Base-by-base conservation (phyloP, 768 basidiomycete species). In the Trametes maxima region DNA sequence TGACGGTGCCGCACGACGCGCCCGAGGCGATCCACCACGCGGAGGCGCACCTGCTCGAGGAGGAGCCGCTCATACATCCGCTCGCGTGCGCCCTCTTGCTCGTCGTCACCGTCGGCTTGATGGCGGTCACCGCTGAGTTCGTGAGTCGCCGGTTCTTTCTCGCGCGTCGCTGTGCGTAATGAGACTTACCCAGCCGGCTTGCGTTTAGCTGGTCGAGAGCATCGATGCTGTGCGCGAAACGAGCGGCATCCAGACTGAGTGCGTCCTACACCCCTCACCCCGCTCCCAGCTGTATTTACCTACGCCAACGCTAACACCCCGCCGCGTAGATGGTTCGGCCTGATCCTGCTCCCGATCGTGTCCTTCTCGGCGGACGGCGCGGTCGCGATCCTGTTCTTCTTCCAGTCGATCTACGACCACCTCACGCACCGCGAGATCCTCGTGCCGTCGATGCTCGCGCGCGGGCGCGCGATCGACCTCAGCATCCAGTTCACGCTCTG, bases 401-500 rank as follows among this genome's bases (percentile, higher is more conserved):
- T 82, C 28, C 80, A 79, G 22, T 78, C 77, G 42, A 51, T 75
- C 39, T 68, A 80, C 53, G 74, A 74, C 39, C 75, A 79, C 54
- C 70, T 80, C 63, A 74, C 82, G 67, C 68, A 69, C 11, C 70
- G 73, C 40, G 71, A 76, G 4, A 75, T 76, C 0, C 75, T 69
- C 40, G 66, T 82, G 16, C 87, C 87, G 1, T 76, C 77, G 5
- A 78, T 80, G n/a, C 74, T 89, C 21, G 89, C 89, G 0, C 84
- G 83, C 68, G 87, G 80, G 0, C 80, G 85, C 22, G 85, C 88
- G 5, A 92, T 92, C 59, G 90, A 92, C 69, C 78, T 90, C 47
- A 86, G 85, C 67, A 89, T 91, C 58, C 90, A 92, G 67, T 91
- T 92, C 71, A 80, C 80, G 17, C 76, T 91, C 12, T 89, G 90